Conservation (phyloP, 192 early-diverging fungal genomes). For the Linnemannia exigua region DNA sequence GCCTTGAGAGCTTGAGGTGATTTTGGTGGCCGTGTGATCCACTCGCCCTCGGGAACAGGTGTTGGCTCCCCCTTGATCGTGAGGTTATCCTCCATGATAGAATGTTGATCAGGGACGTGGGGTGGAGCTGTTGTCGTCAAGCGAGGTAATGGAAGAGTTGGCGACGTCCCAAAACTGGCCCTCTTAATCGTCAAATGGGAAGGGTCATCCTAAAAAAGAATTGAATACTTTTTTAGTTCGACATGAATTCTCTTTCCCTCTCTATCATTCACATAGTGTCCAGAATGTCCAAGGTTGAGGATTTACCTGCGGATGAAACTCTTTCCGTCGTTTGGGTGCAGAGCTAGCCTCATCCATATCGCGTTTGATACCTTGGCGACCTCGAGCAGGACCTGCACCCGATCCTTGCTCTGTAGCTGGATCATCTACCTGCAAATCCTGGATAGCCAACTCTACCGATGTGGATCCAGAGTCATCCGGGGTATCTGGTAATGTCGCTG, state of each 20-base stretch:
- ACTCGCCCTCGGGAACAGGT: not conserved
- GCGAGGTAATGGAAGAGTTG: not conserved
- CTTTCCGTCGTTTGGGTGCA: slow-evolving; percentile 14
- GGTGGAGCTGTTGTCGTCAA: not conserved
- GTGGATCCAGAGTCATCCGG: not conserved
- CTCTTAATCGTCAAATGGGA: not conserved
- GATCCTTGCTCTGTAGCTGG: not conserved
- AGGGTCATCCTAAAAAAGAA: not conserved
- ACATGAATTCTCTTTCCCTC: not conserved
- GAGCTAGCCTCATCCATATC: slow-evolving; percentile 19
- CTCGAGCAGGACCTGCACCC: not conserved
- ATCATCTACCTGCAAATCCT: slow-evolving; percentile 12
- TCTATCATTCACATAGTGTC: not conserved
- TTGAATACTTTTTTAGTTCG: not conserved
- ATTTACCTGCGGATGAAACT: slow-evolving; percentile 12
- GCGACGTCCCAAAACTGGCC: not conserved
- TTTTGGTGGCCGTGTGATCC: not conserved
- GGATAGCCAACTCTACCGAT: slow-evolving; percentile 3
- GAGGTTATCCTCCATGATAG: not conserved
- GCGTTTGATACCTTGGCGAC: slow-evolving; percentile 28
- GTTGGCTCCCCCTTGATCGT: not conserved
- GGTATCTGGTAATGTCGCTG: not conserved
- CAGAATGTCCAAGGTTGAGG: not conserved
- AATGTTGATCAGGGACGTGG: not conserved
- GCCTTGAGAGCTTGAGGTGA: not conserved